phyloP scores from a whole-genome alignment of 106 monocot species.

The Platanthera zijinensis region DNA sequence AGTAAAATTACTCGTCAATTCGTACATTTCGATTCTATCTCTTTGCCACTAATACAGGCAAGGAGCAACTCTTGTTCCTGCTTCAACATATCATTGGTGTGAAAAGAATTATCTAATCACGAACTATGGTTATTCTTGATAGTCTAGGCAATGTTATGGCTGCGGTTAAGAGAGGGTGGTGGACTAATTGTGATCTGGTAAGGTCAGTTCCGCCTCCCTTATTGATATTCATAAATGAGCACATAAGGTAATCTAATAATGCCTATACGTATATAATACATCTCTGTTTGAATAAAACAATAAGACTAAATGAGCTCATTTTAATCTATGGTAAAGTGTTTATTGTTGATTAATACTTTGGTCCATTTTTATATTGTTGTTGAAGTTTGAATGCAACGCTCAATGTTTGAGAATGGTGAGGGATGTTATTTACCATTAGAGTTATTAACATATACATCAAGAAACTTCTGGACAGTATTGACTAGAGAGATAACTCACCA shows the following conservation, averaged over 20 bases:
- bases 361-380: no score
- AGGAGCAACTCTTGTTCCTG: neutral
- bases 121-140: neutral
- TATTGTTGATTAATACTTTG: neutral
- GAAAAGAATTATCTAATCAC: neutral
- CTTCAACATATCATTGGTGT: neutral
- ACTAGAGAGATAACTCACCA: no score
- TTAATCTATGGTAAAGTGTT: neutral
- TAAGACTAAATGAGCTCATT: neutral
- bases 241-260: neutral
- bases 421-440: no score
- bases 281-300: neutral
- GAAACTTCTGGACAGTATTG: no score
- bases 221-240: conserved; percentile 1
- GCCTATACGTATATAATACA: neutral
- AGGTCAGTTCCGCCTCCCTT: neutral
- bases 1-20: neutral
- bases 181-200: neutral
- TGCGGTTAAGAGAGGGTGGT: neutral
- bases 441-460: no score
- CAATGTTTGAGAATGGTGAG: no score
- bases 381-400: no score
- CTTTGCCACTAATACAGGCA: neutral
- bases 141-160: neutral
- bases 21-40: neutral